Percentiles rank a stretch among this genome's conserved stretches.
Evolutionary conservation across 495 filamentous ascomycete genomes (phyloP).

Genomic region (Terfezia boudieri): DNA sequence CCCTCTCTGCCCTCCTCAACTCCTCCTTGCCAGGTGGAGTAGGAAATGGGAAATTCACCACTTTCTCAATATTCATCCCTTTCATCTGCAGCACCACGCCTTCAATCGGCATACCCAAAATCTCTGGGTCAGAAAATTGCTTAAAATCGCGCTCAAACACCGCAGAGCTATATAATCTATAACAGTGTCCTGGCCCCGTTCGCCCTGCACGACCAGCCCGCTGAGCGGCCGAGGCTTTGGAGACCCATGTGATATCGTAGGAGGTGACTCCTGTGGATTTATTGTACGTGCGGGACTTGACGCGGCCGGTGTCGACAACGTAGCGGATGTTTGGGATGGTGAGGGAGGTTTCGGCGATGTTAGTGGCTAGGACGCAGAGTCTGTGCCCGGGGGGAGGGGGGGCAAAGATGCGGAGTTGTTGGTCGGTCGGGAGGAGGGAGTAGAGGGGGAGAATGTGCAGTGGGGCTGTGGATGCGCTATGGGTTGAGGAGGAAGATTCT

Average conservation of each 20-base stretch:
- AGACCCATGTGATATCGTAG: conserved; percentile 90
- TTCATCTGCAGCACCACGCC: conserved; percentile 84
- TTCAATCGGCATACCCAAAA: conserved; percentile 81
- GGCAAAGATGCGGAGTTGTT: conserved; percentile 88
- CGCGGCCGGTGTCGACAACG: conserved; percentile 82
- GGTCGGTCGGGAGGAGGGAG: conserved; percentile 77
- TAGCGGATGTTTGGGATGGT: conserved; percentile 93
- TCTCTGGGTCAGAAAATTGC: conserved; percentile 70
- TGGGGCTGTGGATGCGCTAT: conserved; percentile 24
- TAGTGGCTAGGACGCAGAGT: conserved; percentile 80
- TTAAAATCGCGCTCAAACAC: conserved; percentile 81
- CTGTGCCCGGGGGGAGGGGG: conserved; percentile 62
- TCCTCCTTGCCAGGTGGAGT: conserved; percentile 66
- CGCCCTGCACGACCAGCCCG: conserved; percentile 84
- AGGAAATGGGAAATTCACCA: conserved; percentile 94
- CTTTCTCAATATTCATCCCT: conserved; percentile 75
- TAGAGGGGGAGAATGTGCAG: conserved; percentile 71
- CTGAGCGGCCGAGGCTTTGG: conserved; percentile 88
- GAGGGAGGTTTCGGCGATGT: conserved; percentile 89
- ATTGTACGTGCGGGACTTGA: conserved; percentile 80
- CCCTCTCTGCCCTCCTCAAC: conserved; percentile 65
- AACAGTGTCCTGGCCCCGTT: conserved; percentile 91
- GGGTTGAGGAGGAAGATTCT: conserved; percentile 21
- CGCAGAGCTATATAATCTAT: conserved; percentile 78
- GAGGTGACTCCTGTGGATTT: conserved; percentile 71